phyloP scores from a whole-genome alignment of 2,329 filamentous ascomycete genomes.

The Aureobasidium leucospermi region DNA sequence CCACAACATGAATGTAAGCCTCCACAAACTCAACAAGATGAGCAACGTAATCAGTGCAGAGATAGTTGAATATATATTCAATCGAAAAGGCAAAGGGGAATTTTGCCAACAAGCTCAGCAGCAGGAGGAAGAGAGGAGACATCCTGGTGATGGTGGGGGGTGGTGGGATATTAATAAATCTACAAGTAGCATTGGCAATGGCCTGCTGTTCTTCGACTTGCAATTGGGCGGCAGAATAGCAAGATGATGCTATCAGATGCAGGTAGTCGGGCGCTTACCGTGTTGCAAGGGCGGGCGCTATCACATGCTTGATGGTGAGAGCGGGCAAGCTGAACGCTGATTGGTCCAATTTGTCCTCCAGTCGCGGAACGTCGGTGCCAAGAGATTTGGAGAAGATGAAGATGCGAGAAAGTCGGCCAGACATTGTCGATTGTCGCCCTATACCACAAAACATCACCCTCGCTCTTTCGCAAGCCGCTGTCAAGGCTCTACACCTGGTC shows the following conservation, averaged over 20 bases:
- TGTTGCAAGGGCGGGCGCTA: not conserved
- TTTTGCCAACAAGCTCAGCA: constrained; percentile 15
- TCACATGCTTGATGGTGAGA: not conserved
- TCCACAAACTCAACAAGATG: constrained; percentile 22
- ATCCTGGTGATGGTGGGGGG: constrained; percentile 6
- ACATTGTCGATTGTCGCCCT: not conserved
- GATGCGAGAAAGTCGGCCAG: not conserved
- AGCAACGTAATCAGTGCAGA: constrained; percentile 21
- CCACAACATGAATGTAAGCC: constrained; percentile 23
- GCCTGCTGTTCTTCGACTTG: not conserved
- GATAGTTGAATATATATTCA: constrained; percentile 17
- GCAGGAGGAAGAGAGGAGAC: constrained; percentile 6
- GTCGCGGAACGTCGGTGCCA: not conserved
- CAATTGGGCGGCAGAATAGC: not conserved
- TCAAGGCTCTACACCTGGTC: not conserved
- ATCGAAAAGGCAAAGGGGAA: constrained; percentile 16
- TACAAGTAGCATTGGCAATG: not conserved
- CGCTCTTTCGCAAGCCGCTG: not conserved
- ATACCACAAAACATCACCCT: not conserved
- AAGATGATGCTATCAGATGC: not conserved
- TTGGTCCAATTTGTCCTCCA: not conserved
- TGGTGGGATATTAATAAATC: not conserved
- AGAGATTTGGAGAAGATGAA: not conserved
- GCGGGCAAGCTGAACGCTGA: not conserved
- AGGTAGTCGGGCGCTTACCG: constrained; percentile 6